Percentiles rank a stretch among this genome's conserved stretches.
Evolutionary conservation across 148 eudicot genomes (phyloP).

Genomic region (Euryodendron excelsum): DNA sequence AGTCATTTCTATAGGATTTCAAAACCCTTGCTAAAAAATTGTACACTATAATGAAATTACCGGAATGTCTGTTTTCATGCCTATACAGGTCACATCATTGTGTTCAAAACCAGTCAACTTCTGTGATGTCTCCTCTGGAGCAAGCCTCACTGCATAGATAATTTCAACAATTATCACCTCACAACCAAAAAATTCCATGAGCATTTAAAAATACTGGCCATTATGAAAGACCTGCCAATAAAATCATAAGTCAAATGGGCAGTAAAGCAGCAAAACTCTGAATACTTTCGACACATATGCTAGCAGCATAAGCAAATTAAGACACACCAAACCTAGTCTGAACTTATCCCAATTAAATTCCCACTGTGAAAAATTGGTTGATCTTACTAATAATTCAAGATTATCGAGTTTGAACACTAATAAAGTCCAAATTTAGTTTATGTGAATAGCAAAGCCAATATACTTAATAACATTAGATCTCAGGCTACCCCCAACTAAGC

Average conservation of each 20-base stretch:
- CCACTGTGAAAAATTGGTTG: background rate
- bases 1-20: conserved; percentile 3
- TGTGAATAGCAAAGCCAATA: too few species aligned
- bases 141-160: conserved; percentile 83
- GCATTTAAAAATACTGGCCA: background rate
- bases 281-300: too few species aligned
- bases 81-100: conserved; percentile 93
- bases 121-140: conserved; percentile 83
- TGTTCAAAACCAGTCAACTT: conserved; percentile 83
- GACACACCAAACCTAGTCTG: too few species aligned
- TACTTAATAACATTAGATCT: too few species aligned
- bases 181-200: background rate
- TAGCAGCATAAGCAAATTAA: too few species aligned
- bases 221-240: background rate
- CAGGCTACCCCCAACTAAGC: too few species aligned
- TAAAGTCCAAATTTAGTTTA: too few species aligned
- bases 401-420: too few species aligned
- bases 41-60: conserved; percentile 34
- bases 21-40: background rate
- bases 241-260: background rate
- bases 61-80: conserved; percentile 98
- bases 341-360: background rate
- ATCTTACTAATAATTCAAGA: background rate
- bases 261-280: too few species aligned
- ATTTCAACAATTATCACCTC: conserved; percentile 5